These are phyloP conservation scores for Solanum hybrid DNA, from an alignment of 305 asterid species.

Conservation along the genomic window DNA sequence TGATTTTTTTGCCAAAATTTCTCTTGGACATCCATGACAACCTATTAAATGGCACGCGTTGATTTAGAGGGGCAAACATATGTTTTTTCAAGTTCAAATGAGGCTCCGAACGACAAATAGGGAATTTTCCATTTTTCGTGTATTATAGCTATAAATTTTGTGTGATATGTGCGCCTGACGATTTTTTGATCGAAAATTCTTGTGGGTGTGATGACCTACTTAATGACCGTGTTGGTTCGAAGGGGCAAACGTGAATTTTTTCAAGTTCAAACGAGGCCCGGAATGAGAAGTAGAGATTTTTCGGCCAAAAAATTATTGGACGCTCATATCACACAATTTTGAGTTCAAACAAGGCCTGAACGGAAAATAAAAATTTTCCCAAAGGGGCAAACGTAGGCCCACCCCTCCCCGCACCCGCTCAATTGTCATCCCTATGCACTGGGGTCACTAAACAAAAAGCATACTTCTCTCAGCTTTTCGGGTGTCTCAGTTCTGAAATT, in stretches of 20 bases:
- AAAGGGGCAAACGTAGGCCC: neutral
- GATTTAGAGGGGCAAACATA: neutral
- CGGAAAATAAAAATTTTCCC: neutral
- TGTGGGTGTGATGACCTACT: neutral
- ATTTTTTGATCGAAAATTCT: neutral
- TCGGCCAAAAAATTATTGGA: neutral
- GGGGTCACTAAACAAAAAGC: neutral
- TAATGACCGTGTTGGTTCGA: neutral
- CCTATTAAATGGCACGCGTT: neutral
- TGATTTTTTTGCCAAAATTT: neutral
- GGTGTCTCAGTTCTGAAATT: neutral
- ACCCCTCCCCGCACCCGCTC: neutral
- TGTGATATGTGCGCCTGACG: neutral
- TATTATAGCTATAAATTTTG: neutral
- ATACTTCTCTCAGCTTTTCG: neutral
- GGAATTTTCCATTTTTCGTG: neutral
- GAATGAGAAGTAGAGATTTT: neutral
- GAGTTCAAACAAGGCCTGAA: neutral
- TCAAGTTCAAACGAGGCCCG: neutral
- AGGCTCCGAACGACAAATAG: neutral
- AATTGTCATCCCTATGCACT: neutral
- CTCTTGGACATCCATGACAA: neutral
- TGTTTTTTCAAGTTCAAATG: neutral
- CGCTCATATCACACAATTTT: neutral
- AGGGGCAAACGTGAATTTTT: neutral